Evolutionary conservation across 768 basidiomycete species (phyloP).

Genomic region (Pisolithus marmoratus): DNA sequence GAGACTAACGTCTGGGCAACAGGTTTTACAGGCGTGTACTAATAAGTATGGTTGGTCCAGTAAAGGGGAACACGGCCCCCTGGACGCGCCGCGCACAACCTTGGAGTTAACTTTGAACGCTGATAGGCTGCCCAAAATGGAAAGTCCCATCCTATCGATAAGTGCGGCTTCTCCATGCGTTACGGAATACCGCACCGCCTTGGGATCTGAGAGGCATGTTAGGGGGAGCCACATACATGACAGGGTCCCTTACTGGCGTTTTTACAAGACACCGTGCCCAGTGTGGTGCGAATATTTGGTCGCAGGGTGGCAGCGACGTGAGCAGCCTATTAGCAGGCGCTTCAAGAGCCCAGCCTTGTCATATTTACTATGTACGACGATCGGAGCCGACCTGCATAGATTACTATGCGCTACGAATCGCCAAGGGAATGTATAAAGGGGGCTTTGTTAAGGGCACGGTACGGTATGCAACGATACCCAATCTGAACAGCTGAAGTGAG

Average conservation of each 20-base stretch:
- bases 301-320: neutral
- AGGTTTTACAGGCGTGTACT: neutral
- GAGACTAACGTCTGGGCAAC: neutral
- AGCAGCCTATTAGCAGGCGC: neutral
- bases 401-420: neutral
- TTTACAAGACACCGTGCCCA: neutral
- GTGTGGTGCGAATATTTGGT: neutral
- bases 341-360: neutral
- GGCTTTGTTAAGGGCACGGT: neutral
- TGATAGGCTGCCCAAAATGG: neutral
- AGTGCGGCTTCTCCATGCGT: neutral
- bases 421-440: neutral
- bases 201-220: neutral
- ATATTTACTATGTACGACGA: neutral
- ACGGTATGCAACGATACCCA: neutral
- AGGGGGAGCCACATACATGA: no score
- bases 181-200: neutral
- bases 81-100: neutral
- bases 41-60: neutral
- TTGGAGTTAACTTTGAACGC: conserved; percentile 18
- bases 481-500: no score
- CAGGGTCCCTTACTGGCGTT: neutral
- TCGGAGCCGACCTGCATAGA: neutral
- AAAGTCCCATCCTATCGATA: neutral
- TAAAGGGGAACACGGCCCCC: neutral